Evolutionary conservation across 2,329 filamentous ascomycete genomes (phyloP).

Genomic region (Xylaria sp.): DNA sequence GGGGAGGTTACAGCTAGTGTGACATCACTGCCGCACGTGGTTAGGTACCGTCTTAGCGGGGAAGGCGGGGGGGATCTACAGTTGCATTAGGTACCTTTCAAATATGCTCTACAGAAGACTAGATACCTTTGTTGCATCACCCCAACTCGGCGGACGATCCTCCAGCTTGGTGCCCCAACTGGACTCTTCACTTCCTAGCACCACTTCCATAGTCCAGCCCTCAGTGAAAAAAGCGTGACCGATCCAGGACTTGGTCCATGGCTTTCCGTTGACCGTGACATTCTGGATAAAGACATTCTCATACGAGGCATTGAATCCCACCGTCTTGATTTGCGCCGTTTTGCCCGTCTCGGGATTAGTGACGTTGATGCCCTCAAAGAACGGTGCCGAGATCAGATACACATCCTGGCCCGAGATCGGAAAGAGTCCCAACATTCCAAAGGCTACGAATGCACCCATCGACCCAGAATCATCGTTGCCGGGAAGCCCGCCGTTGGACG

Average conservation of each 20-base stretch:
- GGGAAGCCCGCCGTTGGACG: constrained; percentile 63
- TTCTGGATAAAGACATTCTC: constrained; percentile 67
- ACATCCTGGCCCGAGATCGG: constrained; percentile 70
- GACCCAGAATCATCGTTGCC: constrained; percentile 73
- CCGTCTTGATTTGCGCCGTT: constrained; percentile 63
- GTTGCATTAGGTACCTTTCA: not conserved
- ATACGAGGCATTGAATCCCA: constrained; percentile 66
- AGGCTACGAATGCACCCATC: constrained; percentile 68
- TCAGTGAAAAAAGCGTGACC: constrained; percentile 67
- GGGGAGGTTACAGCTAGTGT: not conserved
- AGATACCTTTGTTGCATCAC: constrained; percentile 13
- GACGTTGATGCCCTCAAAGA: constrained; percentile 66
- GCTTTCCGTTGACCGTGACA: constrained; percentile 63
- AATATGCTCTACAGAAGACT: constrained; percentile 3
- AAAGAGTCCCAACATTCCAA: constrained; percentile 70
- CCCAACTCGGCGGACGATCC: constrained; percentile 48
- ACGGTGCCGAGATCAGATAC: constrained; percentile 70
- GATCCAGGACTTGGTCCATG: constrained; percentile 69
- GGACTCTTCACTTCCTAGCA: constrained; percentile 68
- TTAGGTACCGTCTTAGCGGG: not conserved
- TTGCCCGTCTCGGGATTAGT: constrained; percentile 63
- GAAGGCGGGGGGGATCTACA: not conserved
- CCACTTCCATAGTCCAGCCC: constrained; percentile 66
- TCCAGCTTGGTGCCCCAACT: constrained; percentile 73
- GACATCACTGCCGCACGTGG: not conserved